These are phyloP conservation scores for Trichosporon sp. DNA, from an alignment of 1,284 basidiomycete species.

Conservation along the genomic window DNA sequence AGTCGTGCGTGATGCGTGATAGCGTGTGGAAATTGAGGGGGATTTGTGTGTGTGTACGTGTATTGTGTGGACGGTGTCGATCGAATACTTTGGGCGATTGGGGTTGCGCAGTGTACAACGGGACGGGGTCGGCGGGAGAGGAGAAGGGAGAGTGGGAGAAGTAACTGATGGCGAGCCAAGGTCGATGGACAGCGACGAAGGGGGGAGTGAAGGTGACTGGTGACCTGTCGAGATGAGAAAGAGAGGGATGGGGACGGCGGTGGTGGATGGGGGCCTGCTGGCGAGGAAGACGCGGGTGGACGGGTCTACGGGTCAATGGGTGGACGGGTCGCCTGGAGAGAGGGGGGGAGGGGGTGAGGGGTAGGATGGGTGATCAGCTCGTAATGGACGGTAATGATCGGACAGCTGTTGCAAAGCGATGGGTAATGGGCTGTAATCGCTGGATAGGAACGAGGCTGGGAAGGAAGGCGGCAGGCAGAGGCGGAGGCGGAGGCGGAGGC, in stretches of 20 bases:
- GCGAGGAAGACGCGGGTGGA: not conserved
- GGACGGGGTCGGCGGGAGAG: not conserved
- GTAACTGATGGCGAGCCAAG: slow-evolving; percentile 16
- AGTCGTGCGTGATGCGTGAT: slow-evolving; percentile 12
- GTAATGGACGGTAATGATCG: slow-evolving; percentile 18
- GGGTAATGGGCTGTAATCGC: slow-evolving; percentile 3
- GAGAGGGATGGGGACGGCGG: slow-evolving; percentile 16
- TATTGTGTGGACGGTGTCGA: slow-evolving; percentile 14
- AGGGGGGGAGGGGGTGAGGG: not conserved
- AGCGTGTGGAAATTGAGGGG: not conserved
- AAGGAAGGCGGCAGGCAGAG: not conserved
- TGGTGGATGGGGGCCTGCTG: not conserved
- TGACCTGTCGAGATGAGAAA: slow-evolving; percentile 18
- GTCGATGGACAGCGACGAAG: not conserved
- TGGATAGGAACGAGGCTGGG: not conserved
- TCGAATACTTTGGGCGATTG: slow-evolving; percentile 7
- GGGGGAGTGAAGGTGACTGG: not conserved
- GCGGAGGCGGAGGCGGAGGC: not conserved
- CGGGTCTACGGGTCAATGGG: not conserved
- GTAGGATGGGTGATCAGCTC: slow-evolving; percentile 3
- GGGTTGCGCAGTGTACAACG: slow-evolving; percentile 15
- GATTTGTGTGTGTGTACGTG: not conserved
- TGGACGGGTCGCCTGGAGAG: not conserved
- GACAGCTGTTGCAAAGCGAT: slow-evolving; percentile 8
- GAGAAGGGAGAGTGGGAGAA: not conserved